Evolutionary conservation across 768 basidiomycete genomes (phyloP).

Genomic region (Termitomyces sp.): DNA sequence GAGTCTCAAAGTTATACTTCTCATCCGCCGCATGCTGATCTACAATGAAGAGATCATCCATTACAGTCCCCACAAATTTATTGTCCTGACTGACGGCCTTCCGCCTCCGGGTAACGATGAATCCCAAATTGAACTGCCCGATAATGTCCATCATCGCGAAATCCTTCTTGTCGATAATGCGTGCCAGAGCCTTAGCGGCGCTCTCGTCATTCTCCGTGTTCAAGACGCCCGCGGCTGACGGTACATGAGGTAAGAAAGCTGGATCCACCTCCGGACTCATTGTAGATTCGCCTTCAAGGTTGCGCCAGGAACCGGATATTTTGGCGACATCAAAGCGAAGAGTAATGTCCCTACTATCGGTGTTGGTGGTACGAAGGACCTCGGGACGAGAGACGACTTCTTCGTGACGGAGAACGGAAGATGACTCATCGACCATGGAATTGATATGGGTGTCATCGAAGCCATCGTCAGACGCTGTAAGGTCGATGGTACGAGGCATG

Average conservation of each 20-base stretch:
- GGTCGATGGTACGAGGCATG: conserved; percentile 16
- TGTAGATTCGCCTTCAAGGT: conserved; percentile 6
- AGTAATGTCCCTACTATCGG: conserved; percentile 20
- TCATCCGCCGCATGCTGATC: conserved; percentile 98
- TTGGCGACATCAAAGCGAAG: conserved; percentile 33
- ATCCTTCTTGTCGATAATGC: conserved; percentile 85
- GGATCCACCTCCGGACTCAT: neutral
- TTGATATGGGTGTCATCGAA: conserved; percentile 18
- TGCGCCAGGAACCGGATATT: conserved; percentile 23
- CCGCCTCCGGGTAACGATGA: conserved; percentile 79
- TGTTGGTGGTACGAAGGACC: conserved; percentile 32
- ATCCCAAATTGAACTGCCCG: conserved; percentile 96
- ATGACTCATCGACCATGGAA: conserved; percentile 13
- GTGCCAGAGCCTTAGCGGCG: conserved; percentile 66
- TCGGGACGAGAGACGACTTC: conserved; percentile 33
- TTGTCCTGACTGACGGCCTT: conserved; percentile 20
- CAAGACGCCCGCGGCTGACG: conserved; percentile 36
- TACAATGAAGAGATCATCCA: conserved; percentile 94
- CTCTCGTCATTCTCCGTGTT: conserved; percentile 48
- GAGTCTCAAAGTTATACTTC: conserved; percentile 59
- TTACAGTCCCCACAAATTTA: conserved; percentile 13
- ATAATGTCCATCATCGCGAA: conserved; percentile 81
- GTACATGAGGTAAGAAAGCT: conserved; percentile 15
- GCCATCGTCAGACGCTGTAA: conserved; percentile 16
- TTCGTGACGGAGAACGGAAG: neutral